Evolutionary conservation across 208 protist species (phyloP).

Genomic region (Leishmania gerbilli): DNA sequence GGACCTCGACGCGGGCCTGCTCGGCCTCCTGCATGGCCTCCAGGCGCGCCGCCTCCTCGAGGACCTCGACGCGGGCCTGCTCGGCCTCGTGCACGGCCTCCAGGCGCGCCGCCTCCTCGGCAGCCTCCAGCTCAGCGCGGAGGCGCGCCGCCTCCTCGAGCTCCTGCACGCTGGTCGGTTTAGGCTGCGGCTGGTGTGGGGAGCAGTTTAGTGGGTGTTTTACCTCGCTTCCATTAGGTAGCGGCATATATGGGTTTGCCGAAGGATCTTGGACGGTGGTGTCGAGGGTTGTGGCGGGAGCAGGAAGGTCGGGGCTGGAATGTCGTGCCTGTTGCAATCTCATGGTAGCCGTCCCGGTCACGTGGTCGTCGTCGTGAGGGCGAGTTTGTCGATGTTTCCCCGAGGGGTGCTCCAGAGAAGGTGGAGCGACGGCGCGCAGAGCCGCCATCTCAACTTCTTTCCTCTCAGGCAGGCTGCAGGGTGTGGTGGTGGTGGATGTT

Average conservation of each 20-base stretch:
- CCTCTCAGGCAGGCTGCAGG: not conserved
- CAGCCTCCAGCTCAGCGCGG: too few relatives aligned
- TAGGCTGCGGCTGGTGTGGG: too few relatives aligned
- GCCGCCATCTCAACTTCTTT: not conserved
- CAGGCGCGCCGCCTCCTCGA: not conserved
- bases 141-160: not conserved
- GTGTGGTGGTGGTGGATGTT: not conserved
- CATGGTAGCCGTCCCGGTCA: too few relatives aligned
- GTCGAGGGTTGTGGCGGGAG: accelerated
- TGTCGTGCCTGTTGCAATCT: accelerated
- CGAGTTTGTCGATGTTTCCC: not conserved
- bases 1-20: not conserved
- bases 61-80: too few relatives aligned
- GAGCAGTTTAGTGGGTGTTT: too few relatives aligned
- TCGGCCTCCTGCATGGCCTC: not conserved
- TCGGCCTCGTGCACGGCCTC: not conserved
- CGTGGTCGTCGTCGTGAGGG: not conserved
- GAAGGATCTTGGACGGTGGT: not conserved
- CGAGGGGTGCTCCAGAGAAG: not conserved
- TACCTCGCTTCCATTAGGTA: accelerated
- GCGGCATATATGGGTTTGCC: not conserved
- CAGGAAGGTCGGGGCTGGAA: too few relatives aligned
- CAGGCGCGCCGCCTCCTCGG: not conserved
- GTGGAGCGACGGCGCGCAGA: not conserved
- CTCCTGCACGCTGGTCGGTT: too few relatives aligned